Evolutionary conservation across 805 yeast genomes (phyloP), one percentile per base, ranked within the genome.

Genomic region (Yamadazyma olivae): DNA sequence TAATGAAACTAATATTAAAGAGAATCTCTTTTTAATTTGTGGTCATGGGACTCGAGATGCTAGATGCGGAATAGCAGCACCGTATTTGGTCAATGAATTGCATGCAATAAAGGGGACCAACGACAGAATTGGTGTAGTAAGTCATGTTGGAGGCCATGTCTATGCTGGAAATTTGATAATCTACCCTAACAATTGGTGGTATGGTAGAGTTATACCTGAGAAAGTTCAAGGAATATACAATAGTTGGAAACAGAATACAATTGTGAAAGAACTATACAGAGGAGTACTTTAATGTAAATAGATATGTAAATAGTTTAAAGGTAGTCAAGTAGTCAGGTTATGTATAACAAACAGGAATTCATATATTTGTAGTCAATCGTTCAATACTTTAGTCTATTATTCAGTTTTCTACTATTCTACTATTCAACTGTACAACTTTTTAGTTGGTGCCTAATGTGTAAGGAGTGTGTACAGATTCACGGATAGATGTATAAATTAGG

Each of bases 121-220:
- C n/a, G 35, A 28, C 12, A 24, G 56, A 23, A 64, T 81, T 22
- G 89, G 87, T 0, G 50, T 74, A 5, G 65, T 83, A 0, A 80
- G 90, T 9, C 96, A 87, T 54, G 67, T 87, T 27, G 95, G 95
- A 1, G 96, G 96, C 0, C 96, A 87, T 54, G 85, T 72, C 2
- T 87, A 77, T 57, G 95, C 96, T 1, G 95, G 95, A 0, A 87
- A 87, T 50, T 77, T 87, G 10, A 61, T 85, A 2, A 71, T 74
- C 33, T 78, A 79, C 43, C 57, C 58, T 4, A 65, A 66, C 30
- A 55, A 67, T 12, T 56, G 81, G 2, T 86, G 95, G 95, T 86
- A 85, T 53, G 93, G 95, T 0, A 64, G 86, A 35, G 88, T 86
- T 2, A 59, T 64, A 32, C 88, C 91, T 0, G 61, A 67, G 4